phyloP scores from a whole-genome alignment of 2,329 filamentous ascomycete species.

The Penicillium sp. region DNA sequence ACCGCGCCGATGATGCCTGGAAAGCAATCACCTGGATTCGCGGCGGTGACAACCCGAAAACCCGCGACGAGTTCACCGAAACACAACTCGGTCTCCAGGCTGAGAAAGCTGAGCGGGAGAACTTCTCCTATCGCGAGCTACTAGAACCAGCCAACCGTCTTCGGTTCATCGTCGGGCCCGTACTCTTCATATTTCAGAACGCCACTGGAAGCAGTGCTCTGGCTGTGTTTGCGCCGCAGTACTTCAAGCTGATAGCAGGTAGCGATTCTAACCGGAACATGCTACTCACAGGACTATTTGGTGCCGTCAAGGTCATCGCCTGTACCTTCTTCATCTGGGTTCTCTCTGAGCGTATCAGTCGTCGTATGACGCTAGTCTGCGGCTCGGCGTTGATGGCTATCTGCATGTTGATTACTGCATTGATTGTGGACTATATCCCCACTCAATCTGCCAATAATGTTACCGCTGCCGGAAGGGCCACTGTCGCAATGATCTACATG shows the following conservation, averaged over 20 bases:
- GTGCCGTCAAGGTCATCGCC: slow-evolving; percentile 54
- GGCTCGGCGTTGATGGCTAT: slow-evolving; percentile 46
- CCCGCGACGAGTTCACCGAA: slow-evolving; percentile 52
- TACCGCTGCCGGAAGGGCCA: slow-evolving; percentile 54
- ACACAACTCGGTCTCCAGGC: slow-evolving; percentile 51
- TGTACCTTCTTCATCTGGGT: slow-evolving; percentile 54
- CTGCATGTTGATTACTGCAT: slow-evolving; percentile 50
- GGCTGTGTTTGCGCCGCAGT: slow-evolving; percentile 56
- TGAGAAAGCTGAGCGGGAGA: slow-evolving; percentile 48
- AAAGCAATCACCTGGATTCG: slow-evolving; percentile 48
- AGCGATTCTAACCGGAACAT: slow-evolving; percentile 44
- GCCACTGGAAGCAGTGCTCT: slow-evolving; percentile 56
- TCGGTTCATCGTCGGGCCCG: slow-evolving; percentile 45
- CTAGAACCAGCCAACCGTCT: slow-evolving; percentile 49
- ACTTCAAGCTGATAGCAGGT: slow-evolving; percentile 54
- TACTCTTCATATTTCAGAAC: slow-evolving; percentile 54
- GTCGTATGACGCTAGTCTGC: slow-evolving; percentile 53
- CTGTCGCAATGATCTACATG: slow-evolving; percentile 57
- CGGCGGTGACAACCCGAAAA: slow-evolving; percentile 42
- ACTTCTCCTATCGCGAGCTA: slow-evolving; percentile 48
- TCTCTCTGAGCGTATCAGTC: slow-evolving; percentile 52
- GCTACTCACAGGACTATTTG: slow-evolving; percentile 55
- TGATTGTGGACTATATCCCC: slow-evolving; percentile 48
- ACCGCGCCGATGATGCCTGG: slow-evolving; percentile 38
- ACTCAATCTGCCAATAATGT: slow-evolving; percentile 42